Evolutionary conservation across 805 yeast species (phyloP).

Genomic region (Cyberlindnera xylosilytica): DNA sequence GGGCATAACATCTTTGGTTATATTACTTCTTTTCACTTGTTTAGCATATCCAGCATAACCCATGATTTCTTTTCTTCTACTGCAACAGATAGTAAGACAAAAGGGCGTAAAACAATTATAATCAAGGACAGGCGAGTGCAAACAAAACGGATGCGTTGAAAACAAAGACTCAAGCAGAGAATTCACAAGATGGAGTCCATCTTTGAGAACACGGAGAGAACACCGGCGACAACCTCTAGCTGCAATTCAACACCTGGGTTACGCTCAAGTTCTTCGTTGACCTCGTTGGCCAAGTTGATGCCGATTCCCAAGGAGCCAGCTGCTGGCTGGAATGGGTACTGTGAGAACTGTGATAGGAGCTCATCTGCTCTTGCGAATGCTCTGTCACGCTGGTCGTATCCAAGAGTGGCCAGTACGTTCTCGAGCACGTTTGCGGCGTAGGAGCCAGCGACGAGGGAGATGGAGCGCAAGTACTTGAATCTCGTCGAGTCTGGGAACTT

Average conservation of each 20-base stretch:
- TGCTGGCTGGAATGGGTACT: constrained; percentile 73
- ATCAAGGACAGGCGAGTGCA: too few species aligned
- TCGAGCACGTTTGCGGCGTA: constrained; percentile 97
- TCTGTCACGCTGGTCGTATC: constrained; percentile 85
- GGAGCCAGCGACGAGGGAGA: constrained; percentile 81
- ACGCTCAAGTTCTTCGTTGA: constrained; percentile 42
- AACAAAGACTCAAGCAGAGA: background rate
- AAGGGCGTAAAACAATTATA: too few species aligned
- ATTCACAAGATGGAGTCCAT: constrained; percentile 79
- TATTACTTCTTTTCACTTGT: too few species aligned
- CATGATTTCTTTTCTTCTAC: too few species aligned
- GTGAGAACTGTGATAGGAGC: constrained; percentile 73
- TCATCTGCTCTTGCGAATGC: constrained; percentile 96
- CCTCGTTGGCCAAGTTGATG: constrained; percentile 53
- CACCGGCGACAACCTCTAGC: constrained; percentile 90
- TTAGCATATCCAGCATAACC: too few species aligned
- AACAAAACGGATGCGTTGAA: too few species aligned
- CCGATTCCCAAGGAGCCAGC: constrained; percentile 67
- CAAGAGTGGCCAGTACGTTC: constrained; percentile 71
- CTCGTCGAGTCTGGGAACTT: constrained; percentile 69
- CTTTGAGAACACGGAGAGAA: constrained; percentile 81
- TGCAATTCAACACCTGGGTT: constrained; percentile 52
- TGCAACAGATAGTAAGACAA: too few species aligned
- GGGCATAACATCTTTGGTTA: too few species aligned
- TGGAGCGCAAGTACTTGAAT: constrained; percentile 69